Conservation (phyloP, 2,329 filamentous ascomycete species). For the Hypoxylon sp. region DNA sequence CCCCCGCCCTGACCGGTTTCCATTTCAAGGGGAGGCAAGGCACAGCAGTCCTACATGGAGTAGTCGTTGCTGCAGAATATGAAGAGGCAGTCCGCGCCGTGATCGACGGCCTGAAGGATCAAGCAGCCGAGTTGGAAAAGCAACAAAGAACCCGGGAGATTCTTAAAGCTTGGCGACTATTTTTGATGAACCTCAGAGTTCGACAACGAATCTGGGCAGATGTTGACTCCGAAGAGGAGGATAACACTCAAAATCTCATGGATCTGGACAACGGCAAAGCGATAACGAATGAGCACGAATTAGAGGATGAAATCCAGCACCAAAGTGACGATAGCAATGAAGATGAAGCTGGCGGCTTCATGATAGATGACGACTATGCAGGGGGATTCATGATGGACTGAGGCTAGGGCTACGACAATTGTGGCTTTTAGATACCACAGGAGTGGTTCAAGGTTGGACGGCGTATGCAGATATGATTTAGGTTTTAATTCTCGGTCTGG, state of each 20-base stretch:
- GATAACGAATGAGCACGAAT: conserved; percentile 33
- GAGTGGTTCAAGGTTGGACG: conserved; percentile 8
- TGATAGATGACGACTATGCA: conserved; percentile 55
- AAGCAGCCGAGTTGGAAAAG: conserved; percentile 74
- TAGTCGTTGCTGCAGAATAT: conserved; percentile 80
- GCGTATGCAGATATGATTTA: not conserved
- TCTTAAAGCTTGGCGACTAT: conserved; percentile 79
- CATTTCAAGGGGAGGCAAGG: conserved; percentile 88
- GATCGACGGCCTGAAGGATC: conserved; percentile 76
- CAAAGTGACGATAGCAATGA: conserved; percentile 55
- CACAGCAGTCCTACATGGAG: conserved; percentile 84
- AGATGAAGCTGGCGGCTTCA: conserved; percentile 61
- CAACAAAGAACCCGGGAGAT: conserved; percentile 74
- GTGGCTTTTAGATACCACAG: conserved; percentile 4
- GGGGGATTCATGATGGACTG: conserved; percentile 62
- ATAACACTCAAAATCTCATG: conserved; percentile 51
- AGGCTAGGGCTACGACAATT: conserved; percentile 10
- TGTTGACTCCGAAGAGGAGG: conserved; percentile 64
- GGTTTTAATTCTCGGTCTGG: conserved; percentile 2
- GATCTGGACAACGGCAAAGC: conserved; percentile 57
- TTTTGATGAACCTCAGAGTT: conserved; percentile 83
- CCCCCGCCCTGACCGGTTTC: conserved; percentile 91
- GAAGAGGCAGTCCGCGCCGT: conserved; percentile 79
- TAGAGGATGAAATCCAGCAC: conserved; percentile 53
- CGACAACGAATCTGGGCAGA: conserved; percentile 78